phyloP scores from a whole-genome alignment of 2,329 filamentous ascomycete genomes.

The Colletotrichum sansevieriae region DNA sequence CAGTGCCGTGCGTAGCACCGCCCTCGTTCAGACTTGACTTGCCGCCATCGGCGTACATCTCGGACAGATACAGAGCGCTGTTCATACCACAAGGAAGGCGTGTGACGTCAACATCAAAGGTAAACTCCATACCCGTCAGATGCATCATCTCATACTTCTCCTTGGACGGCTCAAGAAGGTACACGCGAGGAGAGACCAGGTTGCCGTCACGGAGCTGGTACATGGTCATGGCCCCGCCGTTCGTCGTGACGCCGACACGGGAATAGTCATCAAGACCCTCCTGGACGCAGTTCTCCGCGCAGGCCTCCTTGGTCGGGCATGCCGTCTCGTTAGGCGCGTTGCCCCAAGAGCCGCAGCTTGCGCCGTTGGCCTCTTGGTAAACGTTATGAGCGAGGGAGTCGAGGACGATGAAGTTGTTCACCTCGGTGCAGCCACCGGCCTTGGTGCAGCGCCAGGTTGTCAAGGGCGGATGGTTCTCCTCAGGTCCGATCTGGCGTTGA shows the following conservation, averaged over 20 bases:
- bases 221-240: slow-evolving; percentile 49
- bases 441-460: slow-evolving; percentile 66
- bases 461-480: slow-evolving; percentile 64
- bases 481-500: slow-evolving; percentile 55
- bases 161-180: slow-evolving; percentile 67
- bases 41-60: slow-evolving; percentile 71
- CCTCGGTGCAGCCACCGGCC: slow-evolving; percentile 59
- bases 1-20: slow-evolving; percentile 71
- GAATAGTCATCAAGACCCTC: slow-evolving; percentile 64
- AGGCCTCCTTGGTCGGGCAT: slow-evolving; percentile 63
- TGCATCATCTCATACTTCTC: slow-evolving; percentile 71
- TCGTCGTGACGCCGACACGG: slow-evolving; percentile 49
- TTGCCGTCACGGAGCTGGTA: slow-evolving; percentile 46
- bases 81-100: slow-evolving; percentile 76
- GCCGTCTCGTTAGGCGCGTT: slow-evolving; percentile 55
- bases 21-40: slow-evolving; percentile 65
- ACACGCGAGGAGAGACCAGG: slow-evolving; percentile 62
- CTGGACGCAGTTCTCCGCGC: slow-evolving; percentile 67
- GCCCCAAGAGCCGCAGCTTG: slow-evolving; percentile 51
- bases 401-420: slow-evolving; percentile 63
- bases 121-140: slow-evolving; percentile 71
- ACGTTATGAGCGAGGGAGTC: slow-evolving; percentile 62
- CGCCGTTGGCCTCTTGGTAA: slow-evolving; percentile 54
- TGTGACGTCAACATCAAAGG: slow-evolving; percentile 75
- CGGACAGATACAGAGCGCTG: slow-evolving; percentile 72